Percentiles rank a stretch among this genome's conserved stretches.
These are phyloP conservation scores for Brettanomyces nanus DNA, from an alignment of 805 yeast species.

Conservation along the genomic window DNA sequence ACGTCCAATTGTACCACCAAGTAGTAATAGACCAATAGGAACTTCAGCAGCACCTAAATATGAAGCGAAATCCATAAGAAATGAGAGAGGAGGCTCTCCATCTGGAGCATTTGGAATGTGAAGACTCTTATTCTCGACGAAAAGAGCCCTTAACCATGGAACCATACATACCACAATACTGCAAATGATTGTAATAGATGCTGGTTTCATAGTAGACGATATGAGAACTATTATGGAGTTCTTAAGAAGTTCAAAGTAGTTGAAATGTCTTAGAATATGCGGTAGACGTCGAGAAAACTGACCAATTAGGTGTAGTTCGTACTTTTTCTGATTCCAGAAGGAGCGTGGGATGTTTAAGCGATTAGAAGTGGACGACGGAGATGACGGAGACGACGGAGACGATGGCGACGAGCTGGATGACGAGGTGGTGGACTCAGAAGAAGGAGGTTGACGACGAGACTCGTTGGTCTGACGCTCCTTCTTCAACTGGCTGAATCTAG, in stretches of 20 bases:
- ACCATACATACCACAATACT: conserved; percentile 67
- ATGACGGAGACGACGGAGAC: neutral
- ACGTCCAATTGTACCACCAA: conserved; percentile 86
- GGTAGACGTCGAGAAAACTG: neutral
- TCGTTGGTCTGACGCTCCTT: neutral
- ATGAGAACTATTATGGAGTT: neutral
- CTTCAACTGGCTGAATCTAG: conserved; percentile 32
- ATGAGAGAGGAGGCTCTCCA: conserved; percentile 71
- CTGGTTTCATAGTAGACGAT: conserved; percentile 39
- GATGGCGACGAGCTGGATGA: neutral
- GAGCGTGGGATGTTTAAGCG: neutral
- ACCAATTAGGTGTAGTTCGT: neutral
- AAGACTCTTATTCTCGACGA: conserved; percentile 40
- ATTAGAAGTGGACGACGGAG: neutral
- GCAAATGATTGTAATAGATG: conserved; percentile 59
- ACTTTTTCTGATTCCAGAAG: neutral
- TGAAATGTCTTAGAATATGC: conserved; percentile 3
- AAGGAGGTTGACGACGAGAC: neutral
- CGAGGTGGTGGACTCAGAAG: neutral
- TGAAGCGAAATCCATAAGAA: conserved; percentile 69
- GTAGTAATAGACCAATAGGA: conserved; percentile 71
- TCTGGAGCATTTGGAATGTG: conserved; percentile 76
- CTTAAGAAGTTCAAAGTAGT: conserved; percentile 1
- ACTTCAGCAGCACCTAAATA: conserved; percentile 85
- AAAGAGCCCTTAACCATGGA: conserved; percentile 77